Evolutionary conservation across 345 rosid species (phyloP).

Genomic region (Angophora floribunda): DNA sequence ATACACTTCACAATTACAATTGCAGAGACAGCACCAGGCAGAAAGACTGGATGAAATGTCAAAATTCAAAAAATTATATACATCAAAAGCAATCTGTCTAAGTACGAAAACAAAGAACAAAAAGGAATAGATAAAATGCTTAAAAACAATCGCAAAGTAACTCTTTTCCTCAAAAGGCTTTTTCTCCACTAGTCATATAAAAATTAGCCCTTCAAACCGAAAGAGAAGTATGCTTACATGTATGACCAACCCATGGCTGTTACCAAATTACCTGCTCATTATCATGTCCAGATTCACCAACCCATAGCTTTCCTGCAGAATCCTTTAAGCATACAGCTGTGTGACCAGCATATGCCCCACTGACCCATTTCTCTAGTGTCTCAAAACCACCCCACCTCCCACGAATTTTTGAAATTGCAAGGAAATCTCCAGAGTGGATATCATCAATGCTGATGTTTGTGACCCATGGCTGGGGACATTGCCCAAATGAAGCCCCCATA

Average conservation of each 20-base stretch:
- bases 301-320: constrained; percentile 90
- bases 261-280: constrained; percentile 60
- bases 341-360: constrained; percentile 98
- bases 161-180: not conserved
- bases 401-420: constrained; percentile 70
- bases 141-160: not conserved
- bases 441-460: constrained; percentile 44
- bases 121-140: not conserved
- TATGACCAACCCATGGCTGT: not conserved
- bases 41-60: not conserved
- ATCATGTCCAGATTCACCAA: constrained; percentile 95
- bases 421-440: constrained; percentile 85
- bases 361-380: constrained; percentile 99
- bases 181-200: not conserved
- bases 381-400: constrained; percentile 66
- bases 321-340: constrained; percentile 84
- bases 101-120: not conserved
- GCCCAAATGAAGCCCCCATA: constrained; percentile 74
- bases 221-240: not conserved
- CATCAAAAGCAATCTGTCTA: not conserved
- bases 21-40: not conserved
- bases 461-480: constrained; percentile 48
- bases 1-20: not conserved
- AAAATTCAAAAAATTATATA: not conserved
- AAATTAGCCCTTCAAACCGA: not conserved